Conservation (phyloP, 2,329 filamentous ascomycete species). For the Alternaria ethzedia region DNA sequence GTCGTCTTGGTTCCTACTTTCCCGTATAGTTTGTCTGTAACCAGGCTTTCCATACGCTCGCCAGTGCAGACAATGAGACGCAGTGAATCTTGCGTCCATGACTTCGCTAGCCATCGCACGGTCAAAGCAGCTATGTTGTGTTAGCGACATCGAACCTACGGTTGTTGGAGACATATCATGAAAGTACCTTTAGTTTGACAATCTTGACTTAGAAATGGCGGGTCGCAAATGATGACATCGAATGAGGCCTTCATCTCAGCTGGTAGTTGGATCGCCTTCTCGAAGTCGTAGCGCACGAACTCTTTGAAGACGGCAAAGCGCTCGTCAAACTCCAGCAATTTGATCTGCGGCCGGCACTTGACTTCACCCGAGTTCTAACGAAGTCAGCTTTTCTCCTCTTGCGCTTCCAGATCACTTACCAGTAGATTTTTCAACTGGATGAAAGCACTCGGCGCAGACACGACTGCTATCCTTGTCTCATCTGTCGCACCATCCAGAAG, state of each 20-base stretch:
- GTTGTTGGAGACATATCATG: neutral
- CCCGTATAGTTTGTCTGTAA: conserved; percentile 68
- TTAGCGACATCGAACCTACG: conserved; percentile 7
- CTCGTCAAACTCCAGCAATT: conserved; percentile 75
- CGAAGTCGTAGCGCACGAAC: conserved; percentile 77
- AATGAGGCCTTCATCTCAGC: conserved; percentile 66
- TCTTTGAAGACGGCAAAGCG: conserved; percentile 77
- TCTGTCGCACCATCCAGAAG: conserved; percentile 67
- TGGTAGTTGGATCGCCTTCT: conserved; percentile 70
- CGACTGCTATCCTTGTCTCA: conserved; percentile 68
- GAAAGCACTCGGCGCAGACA: conserved; percentile 79
- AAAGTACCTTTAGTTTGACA: conserved; percentile 75
- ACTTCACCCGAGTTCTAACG: conserved; percentile 40
- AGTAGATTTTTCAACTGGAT: conserved; percentile 75
- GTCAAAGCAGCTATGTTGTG: conserved; percentile 69
- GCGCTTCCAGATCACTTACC: conserved; percentile 50
- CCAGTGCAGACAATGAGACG: conserved; percentile 74
- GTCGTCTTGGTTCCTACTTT: conserved; percentile 69
- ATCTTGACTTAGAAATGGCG: conserved; percentile 79
- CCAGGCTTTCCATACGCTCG: conserved; percentile 72
- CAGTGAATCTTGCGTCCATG: conserved; percentile 46
- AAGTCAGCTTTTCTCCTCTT: neutral
- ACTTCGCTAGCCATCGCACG: conserved; percentile 72
- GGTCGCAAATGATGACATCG: conserved; percentile 76
- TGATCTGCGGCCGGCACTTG: conserved; percentile 60